phyloP scores from a whole-genome alignment of 2,329 filamentous ascomycete genomes.

The Hymenotorrendiella dingleyae region DNA sequence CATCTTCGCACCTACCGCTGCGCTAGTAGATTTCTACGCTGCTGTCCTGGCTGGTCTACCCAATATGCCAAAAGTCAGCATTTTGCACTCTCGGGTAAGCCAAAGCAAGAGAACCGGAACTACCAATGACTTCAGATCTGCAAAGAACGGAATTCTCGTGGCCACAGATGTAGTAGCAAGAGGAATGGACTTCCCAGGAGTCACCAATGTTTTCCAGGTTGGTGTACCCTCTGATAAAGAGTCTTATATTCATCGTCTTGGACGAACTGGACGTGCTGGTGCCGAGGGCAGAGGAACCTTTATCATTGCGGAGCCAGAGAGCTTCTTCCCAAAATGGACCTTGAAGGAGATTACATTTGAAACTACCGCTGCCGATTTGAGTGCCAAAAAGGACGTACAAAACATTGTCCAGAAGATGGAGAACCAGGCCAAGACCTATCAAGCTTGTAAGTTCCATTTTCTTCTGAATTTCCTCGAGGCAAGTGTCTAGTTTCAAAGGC shows the following conservation, averaged over 20 bases:
- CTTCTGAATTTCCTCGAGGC: too few relatives aligned
- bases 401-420: conserved; percentile 39
- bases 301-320: conserved; percentile 52
- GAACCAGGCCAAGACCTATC: conserved; percentile 44
- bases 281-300: conserved; percentile 69
- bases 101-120: conserved; percentile 64
- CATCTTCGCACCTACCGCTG: conserved; percentile 79
- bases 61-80: conserved; percentile 25
- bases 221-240: conserved; percentile 60
- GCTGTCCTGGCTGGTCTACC: conserved; percentile 42
- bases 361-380: conserved; percentile 40
- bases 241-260: conserved; percentile 71
- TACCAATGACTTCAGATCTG: conserved; percentile 64
- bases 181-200: conserved; percentile 77
- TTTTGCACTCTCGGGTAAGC: conserved; percentile 72
- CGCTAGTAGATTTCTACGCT: conserved; percentile 60
- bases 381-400: conserved; percentile 34
- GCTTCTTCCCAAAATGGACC: conserved; percentile 44
- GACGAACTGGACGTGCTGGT: conserved; percentile 69
- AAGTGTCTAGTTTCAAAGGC: too few relatives aligned
- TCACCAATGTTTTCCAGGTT: conserved; percentile 74
- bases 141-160: conserved; percentile 60
- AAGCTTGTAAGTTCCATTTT: conserved; percentile 37
- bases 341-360: conserved; percentile 50
- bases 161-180: conserved; percentile 76